phyloP scores from a whole-genome alignment of 257 asterid species.

The Nyctanthes arbortristis region DNA sequence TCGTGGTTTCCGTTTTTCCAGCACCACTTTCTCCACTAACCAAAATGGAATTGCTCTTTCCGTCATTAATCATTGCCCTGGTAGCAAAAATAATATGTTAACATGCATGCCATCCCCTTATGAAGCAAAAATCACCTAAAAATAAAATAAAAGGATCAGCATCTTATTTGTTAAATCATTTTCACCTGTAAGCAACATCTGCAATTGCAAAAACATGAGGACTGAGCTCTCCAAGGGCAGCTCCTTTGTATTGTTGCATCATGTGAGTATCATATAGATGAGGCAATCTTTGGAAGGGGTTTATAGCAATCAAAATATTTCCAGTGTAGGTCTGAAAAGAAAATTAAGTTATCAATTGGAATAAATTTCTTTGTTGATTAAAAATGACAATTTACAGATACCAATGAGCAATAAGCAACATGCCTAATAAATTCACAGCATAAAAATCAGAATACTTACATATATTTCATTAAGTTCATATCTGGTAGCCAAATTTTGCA shows the following conservation, averaged over 20 bases:
- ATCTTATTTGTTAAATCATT: conserved; percentile 4
- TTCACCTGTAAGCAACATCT: conserved; percentile 92
- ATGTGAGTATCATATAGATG: conserved; percentile 97
- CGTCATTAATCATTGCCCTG: conserved; percentile 96
- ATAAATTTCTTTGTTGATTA: conserved; percentile 3
- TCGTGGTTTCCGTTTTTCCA: conserved; percentile 98
- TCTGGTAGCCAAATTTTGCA: conserved; percentile 91
- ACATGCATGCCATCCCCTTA: conserved; percentile 20
- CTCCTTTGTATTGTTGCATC: conserved; percentile 99
- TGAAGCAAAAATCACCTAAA: too few relatives aligned
- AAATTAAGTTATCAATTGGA: conserved; percentile 20
- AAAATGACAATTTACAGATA: too few relatives aligned
- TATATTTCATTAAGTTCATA: conserved; percentile 97
- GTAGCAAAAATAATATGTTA: conserved; percentile 27
- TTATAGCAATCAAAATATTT: conserved; percentile 92
- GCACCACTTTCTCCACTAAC: conserved; percentile 99
- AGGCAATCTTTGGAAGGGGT: conserved; percentile 98
- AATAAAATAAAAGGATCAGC: too few relatives aligned
- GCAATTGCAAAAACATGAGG: conserved; percentile 99
- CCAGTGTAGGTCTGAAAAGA: conserved; percentile 92
- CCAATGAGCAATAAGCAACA: conserved; percentile 6
- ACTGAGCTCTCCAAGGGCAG: conserved; percentile 94
- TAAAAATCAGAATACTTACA: conserved; percentile 49
- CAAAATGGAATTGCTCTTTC: conserved; percentile 95
- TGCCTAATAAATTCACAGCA: conserved; percentile 9